These are phyloP conservation scores for Crithidia bombi DNA, from an alignment of 208 protist species.

Conservation along the genomic window DNA sequence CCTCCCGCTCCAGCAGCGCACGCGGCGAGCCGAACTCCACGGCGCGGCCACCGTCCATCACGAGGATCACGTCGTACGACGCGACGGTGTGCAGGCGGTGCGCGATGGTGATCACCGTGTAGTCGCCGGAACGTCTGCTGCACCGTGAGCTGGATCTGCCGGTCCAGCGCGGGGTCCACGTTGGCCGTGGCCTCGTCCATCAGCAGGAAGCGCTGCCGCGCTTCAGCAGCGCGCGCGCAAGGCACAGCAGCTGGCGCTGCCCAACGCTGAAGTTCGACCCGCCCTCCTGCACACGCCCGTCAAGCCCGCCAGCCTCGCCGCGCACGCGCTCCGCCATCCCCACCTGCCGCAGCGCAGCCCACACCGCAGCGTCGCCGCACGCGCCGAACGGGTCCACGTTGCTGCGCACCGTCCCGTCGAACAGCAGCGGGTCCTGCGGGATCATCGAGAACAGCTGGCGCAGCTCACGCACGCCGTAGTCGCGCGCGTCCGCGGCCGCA, in stretches of 20 bases:
- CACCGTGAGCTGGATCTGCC: conserved; percentile 60
- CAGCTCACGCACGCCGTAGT: conserved; percentile 50
- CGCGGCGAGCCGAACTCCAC: conserved; percentile 33
- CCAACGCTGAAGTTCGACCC: conserved; percentile 71
- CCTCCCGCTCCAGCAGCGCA: conserved; percentile 5
- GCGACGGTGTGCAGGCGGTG: conserved; percentile 77
- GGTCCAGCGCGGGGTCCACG: conserved; percentile 63
- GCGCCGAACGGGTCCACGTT: conserved; percentile 78
- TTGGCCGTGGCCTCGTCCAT: conserved; percentile 84
- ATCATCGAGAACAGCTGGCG: conserved; percentile 82
- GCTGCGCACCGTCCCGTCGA: conserved; percentile 72
- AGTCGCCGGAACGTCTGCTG: conserved; percentile 40
- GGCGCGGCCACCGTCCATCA: conserved; percentile 56
- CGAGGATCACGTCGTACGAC: conserved; percentile 63
- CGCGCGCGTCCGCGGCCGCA: conserved; percentile 37
- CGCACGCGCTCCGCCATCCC: conserved; percentile 44
- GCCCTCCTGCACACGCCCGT: conserved; percentile 54
- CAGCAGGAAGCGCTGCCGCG: conserved; percentile 59
- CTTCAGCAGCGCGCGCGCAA: conserved; percentile 74
- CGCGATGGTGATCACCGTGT: conserved; percentile 77
- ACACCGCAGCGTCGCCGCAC: conserved; percentile 48
- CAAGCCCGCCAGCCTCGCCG: conserved; percentile 33
- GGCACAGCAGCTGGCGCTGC: conserved; percentile 77
- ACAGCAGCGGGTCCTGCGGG: conserved; percentile 86
- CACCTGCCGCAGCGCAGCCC: conserved; percentile 55